Conservation (phyloP, 768 basidiomycete genomes). For the Crassisporium funariophilum region DNA sequence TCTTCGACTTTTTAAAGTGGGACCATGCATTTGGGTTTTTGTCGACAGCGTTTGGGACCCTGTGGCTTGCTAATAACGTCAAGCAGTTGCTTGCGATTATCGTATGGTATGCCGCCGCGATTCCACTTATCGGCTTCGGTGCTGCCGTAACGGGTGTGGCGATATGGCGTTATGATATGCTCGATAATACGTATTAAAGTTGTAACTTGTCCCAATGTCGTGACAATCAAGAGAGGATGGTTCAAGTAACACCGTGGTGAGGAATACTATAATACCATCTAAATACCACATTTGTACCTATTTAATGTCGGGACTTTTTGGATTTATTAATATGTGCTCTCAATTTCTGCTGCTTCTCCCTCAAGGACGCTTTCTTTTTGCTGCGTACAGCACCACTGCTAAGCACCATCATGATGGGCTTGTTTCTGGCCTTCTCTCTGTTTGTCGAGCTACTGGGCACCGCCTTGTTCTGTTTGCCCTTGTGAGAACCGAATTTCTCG, state of each 20-base stretch:
- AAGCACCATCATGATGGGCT: slow-evolving; percentile 94
- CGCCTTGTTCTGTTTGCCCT: slow-evolving; percentile 90
- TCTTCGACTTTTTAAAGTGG: slow-evolving; percentile 53
- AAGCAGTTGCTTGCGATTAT: slow-evolving; percentile 35
- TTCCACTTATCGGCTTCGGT: slow-evolving; percentile 49
- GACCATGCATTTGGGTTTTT: slow-evolving; percentile 42
- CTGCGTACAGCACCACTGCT: slow-evolving; percentile 73
- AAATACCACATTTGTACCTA: no score
- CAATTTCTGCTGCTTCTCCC: slow-evolving; percentile 80
- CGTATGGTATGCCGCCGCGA: slow-evolving; percentile 46
- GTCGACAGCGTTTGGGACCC: slow-evolving; percentile 43
- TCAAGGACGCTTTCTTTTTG: slow-evolving; percentile 81
- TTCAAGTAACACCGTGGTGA: neutral
- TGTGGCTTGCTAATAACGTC: slow-evolving; percentile 47
- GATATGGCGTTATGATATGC: slow-evolving; percentile 47
- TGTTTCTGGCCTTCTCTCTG: slow-evolving; percentile 89
- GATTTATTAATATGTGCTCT: slow-evolving; percentile 73
- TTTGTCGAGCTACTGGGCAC: slow-evolving; percentile 86
- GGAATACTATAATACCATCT: no score
- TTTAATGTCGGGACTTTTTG: slow-evolving; percentile 52
- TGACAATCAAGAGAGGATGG: neutral
- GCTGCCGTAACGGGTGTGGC: slow-evolving; percentile 50
- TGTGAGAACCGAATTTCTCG: slow-evolving; percentile 88
- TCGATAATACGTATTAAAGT: slow-evolving; percentile 4
- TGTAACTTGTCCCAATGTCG: no score